Evolutionary conservation across 1,284 basidiomycete species (phyloP).

Genomic region (Caloboletus inedulis): DNA sequence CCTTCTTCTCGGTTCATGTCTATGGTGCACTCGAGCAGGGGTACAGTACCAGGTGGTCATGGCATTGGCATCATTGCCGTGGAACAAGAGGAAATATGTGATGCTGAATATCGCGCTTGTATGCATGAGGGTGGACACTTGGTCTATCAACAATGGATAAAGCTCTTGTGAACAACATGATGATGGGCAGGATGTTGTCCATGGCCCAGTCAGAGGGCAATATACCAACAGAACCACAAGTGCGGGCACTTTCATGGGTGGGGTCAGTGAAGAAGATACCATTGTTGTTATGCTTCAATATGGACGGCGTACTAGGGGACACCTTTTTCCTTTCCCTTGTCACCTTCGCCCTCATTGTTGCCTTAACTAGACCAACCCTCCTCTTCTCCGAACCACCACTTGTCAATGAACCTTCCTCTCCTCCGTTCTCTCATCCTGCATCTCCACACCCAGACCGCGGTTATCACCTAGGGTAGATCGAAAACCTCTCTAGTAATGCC

Average conservation of each 20-base stretch:
- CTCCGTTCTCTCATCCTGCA: too few species aligned
- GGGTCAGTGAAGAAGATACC: constrained; percentile 13
- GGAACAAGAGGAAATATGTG: constrained; percentile 30
- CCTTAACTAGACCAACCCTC: too few species aligned
- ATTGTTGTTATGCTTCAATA: too few species aligned
- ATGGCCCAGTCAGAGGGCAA: background rate
- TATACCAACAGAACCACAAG: background rate
- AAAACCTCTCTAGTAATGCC: too few species aligned
- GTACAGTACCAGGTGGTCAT: constrained; percentile 29
- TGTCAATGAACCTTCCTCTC: too few species aligned
- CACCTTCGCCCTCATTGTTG: too few species aligned
- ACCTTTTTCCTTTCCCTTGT: too few species aligned
- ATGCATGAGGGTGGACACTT: too few species aligned
- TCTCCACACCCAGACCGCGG: too few species aligned
- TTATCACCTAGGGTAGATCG: too few species aligned
- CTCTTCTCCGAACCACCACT: too few species aligned
- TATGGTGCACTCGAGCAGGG: constrained; percentile 20
- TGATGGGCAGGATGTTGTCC: constrained; percentile 1
- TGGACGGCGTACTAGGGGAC: too few species aligned
- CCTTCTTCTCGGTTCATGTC: constrained; percentile 13
- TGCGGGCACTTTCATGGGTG: background rate
- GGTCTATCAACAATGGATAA: background rate
- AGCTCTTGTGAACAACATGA: background rate
- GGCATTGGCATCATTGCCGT: constrained; percentile 26
- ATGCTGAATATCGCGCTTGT: constrained; percentile 10